Evolutionary conservation across 495 filamentous ascomycete genomes (phyloP), one percentile per base, ranked within the genome.

Genomic region (Lophiostoma macrostomum): DNA sequence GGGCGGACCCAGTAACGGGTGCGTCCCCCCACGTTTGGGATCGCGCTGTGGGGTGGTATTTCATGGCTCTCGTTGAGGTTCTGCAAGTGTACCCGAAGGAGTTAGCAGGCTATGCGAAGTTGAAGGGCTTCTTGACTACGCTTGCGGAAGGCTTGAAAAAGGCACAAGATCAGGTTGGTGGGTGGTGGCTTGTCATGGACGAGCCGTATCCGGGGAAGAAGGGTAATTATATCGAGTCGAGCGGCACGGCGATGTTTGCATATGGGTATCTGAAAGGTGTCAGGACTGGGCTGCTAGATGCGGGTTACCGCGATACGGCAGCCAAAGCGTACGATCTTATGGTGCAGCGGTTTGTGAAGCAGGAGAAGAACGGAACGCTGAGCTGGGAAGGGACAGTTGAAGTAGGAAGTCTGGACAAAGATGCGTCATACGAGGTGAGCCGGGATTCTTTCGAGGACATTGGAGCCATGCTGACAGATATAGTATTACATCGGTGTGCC

Each of bases 171-270:
- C 48, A 53, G 13, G 73, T 70, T 1, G 76, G 77, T 0, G 76
- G 74, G n/a, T 83, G 81, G 81, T 84, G 80, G 80, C 63, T 81
- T 23, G 70, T 81, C 13, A 77, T 84, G 75, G 71, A 69, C 35
- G 64, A 69, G 40, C 56, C 62, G 29, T 68, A 64, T 30, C 69
- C 73, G 0, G 74, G 73, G 0, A 60, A 57, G 5, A 44, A 71
- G 42, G 75, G 76, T 0, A 84, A 84, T 49, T 84, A 82, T 45
- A 78, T 84, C 47, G 80, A 84, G 66, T 76, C 74, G 34, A 80
- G 77, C 43, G 78, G 71, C 11, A 78, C 73, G 12, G 80, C 80
- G 4, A 82, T 84, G 78, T 81, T 82, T 61, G 70, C 72, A 5
- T 80, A 79, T 63, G 75, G 72, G 3, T 66, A 79, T 47, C 64